These are phyloP conservation scores for Puccinia polysora DNA, from an alignment of 1,284 basidiomycete genomes.

Conservation along the genomic window DNA sequence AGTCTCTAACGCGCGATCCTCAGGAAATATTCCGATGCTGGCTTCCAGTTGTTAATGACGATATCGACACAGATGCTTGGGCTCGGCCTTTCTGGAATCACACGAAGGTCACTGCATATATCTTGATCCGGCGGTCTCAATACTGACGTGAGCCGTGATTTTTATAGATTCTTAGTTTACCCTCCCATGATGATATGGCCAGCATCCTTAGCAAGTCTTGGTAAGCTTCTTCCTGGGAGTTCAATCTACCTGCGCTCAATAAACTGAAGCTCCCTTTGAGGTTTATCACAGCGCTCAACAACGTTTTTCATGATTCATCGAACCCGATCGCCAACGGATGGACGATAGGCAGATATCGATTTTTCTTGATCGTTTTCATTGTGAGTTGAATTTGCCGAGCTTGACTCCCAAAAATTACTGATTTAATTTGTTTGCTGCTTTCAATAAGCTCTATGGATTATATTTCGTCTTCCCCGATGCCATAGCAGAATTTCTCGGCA, in stretches of 20 bases:
- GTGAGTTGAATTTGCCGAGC: background rate
- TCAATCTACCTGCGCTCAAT: constrained; percentile 20
- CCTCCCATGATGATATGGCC: constrained; percentile 56
- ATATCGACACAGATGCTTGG: constrained; percentile 58
- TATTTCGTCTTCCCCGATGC: constrained; percentile 46
- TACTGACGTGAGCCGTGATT: background rate
- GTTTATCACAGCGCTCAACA: constrained; percentile 26
- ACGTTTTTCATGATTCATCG: constrained; percentile 26
- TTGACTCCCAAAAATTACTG: no score
- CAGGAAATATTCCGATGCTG: constrained; percentile 22
- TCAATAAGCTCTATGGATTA: constrained; percentile 37
- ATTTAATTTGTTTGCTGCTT: background rate
- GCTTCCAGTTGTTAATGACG: constrained; percentile 48
- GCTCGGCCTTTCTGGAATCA: constrained; percentile 58
- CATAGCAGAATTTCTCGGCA: constrained; percentile 55
- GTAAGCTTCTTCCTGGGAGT: constrained; percentile 48
- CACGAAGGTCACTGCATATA: constrained; percentile 50
- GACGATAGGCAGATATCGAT: constrained; percentile 35
- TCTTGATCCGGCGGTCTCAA: background rate
- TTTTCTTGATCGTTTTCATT: constrained; percentile 32
- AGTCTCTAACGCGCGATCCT: background rate
- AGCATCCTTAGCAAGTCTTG: constrained; percentile 55
- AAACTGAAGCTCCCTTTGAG: constrained; percentile 14
- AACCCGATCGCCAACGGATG: constrained; percentile 32
- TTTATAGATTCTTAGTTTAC: constrained; percentile 55